These are phyloP conservation scores for Fragaria iinumae DNA, from an alignment of 306 rosid species.

Conservation along the genomic window DNA sequence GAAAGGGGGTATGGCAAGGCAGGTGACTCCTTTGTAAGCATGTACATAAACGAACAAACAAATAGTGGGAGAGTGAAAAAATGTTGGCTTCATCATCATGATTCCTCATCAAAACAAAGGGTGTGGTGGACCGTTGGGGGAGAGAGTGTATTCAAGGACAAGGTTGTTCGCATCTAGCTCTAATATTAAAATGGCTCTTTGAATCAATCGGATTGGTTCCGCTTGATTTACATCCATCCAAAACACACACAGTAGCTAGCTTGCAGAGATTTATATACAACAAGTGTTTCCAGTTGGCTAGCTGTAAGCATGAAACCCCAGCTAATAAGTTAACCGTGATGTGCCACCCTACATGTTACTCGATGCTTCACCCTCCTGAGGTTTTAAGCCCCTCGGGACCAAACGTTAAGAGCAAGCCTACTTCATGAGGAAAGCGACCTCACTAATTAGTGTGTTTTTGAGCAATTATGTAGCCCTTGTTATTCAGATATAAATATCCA, in stretches of 20 bases:
- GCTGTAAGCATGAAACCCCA: background rate
- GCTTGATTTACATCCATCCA: background rate
- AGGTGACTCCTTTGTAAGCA: constrained; percentile 1
- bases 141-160: background rate
- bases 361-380: background rate
- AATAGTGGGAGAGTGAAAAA: background rate
- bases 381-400: background rate
- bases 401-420: background rate
- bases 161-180: background rate
- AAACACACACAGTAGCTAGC: background rate
- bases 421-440: background rate
- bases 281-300: background rate
- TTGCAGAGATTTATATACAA: background rate
- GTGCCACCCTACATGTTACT: constrained; percentile 1
- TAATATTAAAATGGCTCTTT: background rate
- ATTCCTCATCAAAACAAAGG: no score
- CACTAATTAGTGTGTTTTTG: background rate
- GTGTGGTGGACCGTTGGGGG: no score
- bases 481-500: no score
- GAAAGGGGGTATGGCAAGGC: background rate
- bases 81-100: no score
- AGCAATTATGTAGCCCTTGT: background rate
- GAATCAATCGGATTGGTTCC: background rate
- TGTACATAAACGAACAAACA: constrained; percentile 4
- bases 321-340: background rate